Percentiles rank a stretch among this genome's conserved stretches.
Conservation (phyloP, 2,329 filamentous ascomycete species). For the Alternaria viburni region DNA sequence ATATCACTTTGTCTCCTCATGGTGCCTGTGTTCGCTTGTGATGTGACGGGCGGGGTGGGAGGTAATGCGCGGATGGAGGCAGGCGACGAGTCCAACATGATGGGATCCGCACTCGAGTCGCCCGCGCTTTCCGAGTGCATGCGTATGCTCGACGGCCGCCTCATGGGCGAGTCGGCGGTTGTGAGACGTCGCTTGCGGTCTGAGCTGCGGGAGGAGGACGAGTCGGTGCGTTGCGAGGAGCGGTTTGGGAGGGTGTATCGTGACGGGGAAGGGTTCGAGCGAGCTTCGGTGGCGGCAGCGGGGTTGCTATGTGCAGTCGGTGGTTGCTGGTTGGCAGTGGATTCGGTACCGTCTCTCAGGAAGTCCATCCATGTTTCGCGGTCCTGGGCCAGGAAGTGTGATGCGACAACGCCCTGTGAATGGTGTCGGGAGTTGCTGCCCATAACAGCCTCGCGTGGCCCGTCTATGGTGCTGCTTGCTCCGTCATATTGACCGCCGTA, state of each 20-base stretch:
- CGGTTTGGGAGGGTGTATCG: conserved; percentile 29
- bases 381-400: conserved; percentile 36
- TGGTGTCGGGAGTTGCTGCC: conserved; percentile 9
- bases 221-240: conserved; percentile 24
- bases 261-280: conserved; percentile 14
- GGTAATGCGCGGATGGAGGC: conserved; percentile 15
- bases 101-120: conserved; percentile 27
- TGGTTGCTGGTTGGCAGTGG: conserved; percentile 13
- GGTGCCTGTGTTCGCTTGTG: conserved; percentile 13
- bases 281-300: conserved; percentile 9
- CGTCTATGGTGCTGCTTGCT: conserved; percentile 13
- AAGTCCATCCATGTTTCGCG: conserved; percentile 48
- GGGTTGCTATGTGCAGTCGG: conserved; percentile 3
- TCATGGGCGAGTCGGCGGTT: conserved; percentile 39
- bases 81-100: conserved; percentile 30
- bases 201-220: conserved; percentile 26
- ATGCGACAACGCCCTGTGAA: conserved; percentile 34
- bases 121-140: conserved; percentile 24
- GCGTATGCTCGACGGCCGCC: conserved; percentile 36
- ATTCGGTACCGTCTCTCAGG: conserved; percentile 31
- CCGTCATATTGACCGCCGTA: conserved; percentile 21
- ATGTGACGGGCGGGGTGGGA: conserved; percentile 14
- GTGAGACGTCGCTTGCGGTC: conserved; percentile 48
- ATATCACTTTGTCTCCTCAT: conserved; percentile 52
- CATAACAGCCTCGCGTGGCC: conserved; percentile 1